phyloP scores from a whole-genome alignment of 768 basidiomycete genomes.

The Bullera alba region DNA sequence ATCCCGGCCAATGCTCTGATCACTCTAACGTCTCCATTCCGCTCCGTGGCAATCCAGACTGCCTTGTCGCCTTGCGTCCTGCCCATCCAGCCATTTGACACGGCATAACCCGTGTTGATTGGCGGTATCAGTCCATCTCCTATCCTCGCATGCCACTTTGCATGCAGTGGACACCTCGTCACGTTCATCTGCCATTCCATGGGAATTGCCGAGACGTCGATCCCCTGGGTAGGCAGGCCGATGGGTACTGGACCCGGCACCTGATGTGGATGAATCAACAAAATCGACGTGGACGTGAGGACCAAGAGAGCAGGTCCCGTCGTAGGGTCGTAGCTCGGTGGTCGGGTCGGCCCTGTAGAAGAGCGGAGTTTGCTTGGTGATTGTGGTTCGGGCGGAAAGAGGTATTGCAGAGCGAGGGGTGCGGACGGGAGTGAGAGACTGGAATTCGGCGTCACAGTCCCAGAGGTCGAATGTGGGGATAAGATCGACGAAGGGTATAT shows the following conservation, averaged over 20 bases:
- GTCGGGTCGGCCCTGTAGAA: slow-evolving; percentile 16
- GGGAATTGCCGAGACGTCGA: too few species aligned
- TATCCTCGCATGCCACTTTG: slow-evolving; percentile 9
- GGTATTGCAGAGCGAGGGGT: slow-evolving; percentile 16
- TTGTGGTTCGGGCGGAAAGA: slow-evolving; percentile 17
- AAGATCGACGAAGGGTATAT: slow-evolving; percentile 22
- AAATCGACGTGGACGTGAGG: slow-evolving; percentile 4
- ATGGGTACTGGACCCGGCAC: too few species aligned
- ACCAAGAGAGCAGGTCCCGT: slow-evolving; percentile 25
- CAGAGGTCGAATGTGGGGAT: slow-evolving; percentile 10
- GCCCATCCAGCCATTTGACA: slow-evolving; percentile 24
- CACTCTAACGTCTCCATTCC: slow-evolving; percentile 14
- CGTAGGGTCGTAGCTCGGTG: slow-evolving; percentile 1
- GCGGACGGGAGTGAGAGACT: slow-evolving; percentile 13
- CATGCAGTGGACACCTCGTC: slow-evolving; percentile 18
- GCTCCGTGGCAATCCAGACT: slow-evolving; percentile 27
- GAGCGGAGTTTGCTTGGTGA: slow-evolving; percentile 2
- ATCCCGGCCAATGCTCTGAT: slow-evolving; percentile 19
- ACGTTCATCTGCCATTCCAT: too few species aligned
- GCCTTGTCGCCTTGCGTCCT: slow-evolving; percentile 12
- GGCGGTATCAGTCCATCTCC: slow-evolving; percentile 3
- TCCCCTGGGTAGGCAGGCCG: too few species aligned
- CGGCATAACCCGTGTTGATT: slow-evolving; percentile 5
- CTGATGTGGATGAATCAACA: slow-evolving; percentile 17
- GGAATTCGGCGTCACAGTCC: slow-evolving; percentile 10